Conservation (phyloP, 2,329 filamentous ascomycete species). For the Ophiocordyceps unilateralis region DNA sequence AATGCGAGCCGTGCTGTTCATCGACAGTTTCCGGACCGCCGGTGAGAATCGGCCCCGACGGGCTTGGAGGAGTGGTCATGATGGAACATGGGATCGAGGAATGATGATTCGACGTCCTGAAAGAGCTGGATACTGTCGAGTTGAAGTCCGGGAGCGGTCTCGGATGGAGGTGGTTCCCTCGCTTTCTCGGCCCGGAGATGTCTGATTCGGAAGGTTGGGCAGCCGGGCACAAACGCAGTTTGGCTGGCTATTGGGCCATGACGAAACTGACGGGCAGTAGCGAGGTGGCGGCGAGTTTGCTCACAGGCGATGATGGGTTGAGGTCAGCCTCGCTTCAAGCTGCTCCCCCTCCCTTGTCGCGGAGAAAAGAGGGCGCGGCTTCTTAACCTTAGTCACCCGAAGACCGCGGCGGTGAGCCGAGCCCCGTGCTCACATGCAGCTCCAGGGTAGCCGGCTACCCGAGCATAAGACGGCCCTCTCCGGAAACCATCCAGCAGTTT, state of each 20-base stretch:
- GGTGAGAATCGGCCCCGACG: slow-evolving; percentile 7
- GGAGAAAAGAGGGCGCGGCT: not conserved
- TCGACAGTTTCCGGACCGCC: slow-evolving; percentile 1
- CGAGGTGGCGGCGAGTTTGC: not conserved
- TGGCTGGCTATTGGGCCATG: not conserved
- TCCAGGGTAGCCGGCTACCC: not conserved
- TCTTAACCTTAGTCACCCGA: not conserved
- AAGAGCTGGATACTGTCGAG: not conserved
- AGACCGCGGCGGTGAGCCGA: not conserved
- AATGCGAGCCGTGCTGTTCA: slow-evolving; percentile 8
- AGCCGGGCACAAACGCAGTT: too few species aligned
- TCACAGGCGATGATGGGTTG: not conserved
- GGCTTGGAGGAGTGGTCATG: slow-evolving; percentile 17
- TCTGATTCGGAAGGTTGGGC: too few species aligned
- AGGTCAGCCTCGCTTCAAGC: not conserved
- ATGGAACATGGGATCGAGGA: slow-evolving; percentile 6
- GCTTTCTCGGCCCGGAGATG: not conserved
- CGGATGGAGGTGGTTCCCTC: too few species aligned
- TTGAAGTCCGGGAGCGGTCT: not conserved
- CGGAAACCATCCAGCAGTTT: too few species aligned
- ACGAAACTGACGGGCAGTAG: not conserved
- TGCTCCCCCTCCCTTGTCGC: not conserved
- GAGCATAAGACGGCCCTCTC: too few species aligned
- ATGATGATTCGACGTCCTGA: not conserved
- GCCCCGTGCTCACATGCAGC: not conserved